Evolutionary conservation across 73 alveolate genomes (phyloP), one percentile per base, ranked within the genome.

Genomic region (Blepharisma stoltei): DNA sequence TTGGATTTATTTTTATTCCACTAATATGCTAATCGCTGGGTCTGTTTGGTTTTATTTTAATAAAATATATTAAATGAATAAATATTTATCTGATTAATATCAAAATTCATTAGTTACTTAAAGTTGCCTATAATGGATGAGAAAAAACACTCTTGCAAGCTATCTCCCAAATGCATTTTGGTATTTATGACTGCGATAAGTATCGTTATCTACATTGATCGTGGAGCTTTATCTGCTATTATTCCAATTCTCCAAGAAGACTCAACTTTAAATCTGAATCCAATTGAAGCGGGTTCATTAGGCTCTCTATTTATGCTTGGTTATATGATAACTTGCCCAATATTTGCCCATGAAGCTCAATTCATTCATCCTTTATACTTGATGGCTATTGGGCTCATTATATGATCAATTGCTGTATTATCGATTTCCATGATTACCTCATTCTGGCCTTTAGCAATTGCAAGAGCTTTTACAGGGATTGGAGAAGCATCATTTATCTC

Each of bases 401-500:
- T 60, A 14, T 60, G 73, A 38, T n/a, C 49, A n/a, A 38, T n/a
- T 8, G 37, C 73, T 20, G 37, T 14, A 9, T 38, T 60, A 14
- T 60, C 23, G 3, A 38, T 38, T 25, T n/a, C 48, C 2, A 38
- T 60, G 11, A 14, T 38, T 1, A n/a, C 6, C 14, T 25, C 49
- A 18, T 60, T 60, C 45, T 14, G 73, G 45, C 38, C 45, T 25
- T 60, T 60, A 25, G 73, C 45, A 14, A 38, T 38, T 14, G 73
- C 73, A 9, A n/a, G 73, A 20, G 46, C 46, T 1, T 25, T 60
- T 20, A 14, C 73, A 18, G 73, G 73, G 14, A 60, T 60, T 20
- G 73, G 73, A 20, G 73, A 60, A 60, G 73, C 73, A 18, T 14
- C 46, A 8, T 60, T 60, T 60, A 38, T 60, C 45, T 60, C 46